Conservation (phyloP, 108 stramenopile genomes). For the Fistulifera pelliculosa region DNA sequence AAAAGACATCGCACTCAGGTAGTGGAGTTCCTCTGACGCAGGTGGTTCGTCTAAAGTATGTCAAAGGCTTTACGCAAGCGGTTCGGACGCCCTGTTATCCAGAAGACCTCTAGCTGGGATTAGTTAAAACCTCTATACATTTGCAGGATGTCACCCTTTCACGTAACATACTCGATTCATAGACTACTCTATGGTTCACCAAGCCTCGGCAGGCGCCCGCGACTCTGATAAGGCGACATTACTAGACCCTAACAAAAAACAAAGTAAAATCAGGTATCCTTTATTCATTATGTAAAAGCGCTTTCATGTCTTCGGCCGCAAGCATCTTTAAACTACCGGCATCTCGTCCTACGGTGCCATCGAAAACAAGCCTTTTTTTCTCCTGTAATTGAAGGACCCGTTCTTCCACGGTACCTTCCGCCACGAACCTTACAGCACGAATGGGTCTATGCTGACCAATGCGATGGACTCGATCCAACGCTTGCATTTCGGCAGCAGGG, state of each 20-base stretch:
- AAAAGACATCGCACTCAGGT: conserved; percentile 59
- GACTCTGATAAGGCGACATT: no score
- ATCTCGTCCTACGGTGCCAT: conserved; percentile 90
- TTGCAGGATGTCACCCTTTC: no score
- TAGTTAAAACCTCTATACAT: no score
- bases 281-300: conserved; percentile 44
- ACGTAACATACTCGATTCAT: no score
- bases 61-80: conserved; percentile 80
- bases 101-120: conserved; percentile 43
- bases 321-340: conserved; percentile 78
- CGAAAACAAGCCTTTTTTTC: conserved; percentile 94
- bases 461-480: conserved; percentile 96
- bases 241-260: no score
- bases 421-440: conserved; percentile 91
- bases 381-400: conserved; percentile 95
- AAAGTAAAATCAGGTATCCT: background rate
- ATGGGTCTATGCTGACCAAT: conserved; percentile 93
- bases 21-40: conserved; percentile 54
- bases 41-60: conserved; percentile 70
- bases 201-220: no score
- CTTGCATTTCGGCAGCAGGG: conserved; percentile 96
- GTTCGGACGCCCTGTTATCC: conserved; percentile 56
- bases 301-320: conserved; percentile 83
- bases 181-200: no score
- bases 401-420: conserved; percentile 95